Evolutionary conservation across 2,329 filamentous ascomycete species (phyloP), one percentile per base, ranked within the genome.

Genomic region (Neofusicoccum laricinum): DNA sequence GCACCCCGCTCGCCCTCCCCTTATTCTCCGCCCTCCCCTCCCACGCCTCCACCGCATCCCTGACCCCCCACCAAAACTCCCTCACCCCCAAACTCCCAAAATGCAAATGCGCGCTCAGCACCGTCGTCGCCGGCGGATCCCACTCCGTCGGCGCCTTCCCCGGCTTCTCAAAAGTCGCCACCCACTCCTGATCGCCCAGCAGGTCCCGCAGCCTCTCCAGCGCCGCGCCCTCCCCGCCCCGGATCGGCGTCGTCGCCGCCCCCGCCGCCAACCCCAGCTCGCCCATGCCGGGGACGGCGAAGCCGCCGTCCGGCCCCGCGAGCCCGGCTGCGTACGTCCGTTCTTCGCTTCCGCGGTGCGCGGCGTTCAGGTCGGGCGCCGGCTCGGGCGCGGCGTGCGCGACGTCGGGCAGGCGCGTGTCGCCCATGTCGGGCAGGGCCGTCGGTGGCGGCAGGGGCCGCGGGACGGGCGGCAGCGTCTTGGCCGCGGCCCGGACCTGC

Each of bases 141-240:
- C 93, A 92, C 2, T 85, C 88, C 2, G 90, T 89, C 0, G 90
- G 90, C 40, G 87, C 90, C 0, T 90, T 92, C 64, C 88, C 87
- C 1, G 90, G 90, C 73, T 93, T 93, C 71, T 88, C 84, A 70
- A 93, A 93, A 0, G 86, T 91, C 1, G 88, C 89, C 0, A 87
- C 87, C 72, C 91, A 93, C 61, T 85, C 81, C 65, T 85, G 81
- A 66, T 92, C 79, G 2, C 81, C 77, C 65, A 90, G 82, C 36
- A 91, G 85, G 3, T 82, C 76, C 8, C 84, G 79, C 1, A 93
- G 81, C 34, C 79, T 78, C 66, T 81, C 72, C 3, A 93, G 76
- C 0, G 89, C 89, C 1, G 84, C 70, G 1, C 81, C 86, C 75
- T 93, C 90, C n/a, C 90, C 90, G 32, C 90, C 90, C 5, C 84